Base-by-base conservation (phyloP, 2,329 filamentous ascomycete genomes). In the Fusarium ramigenum region DNA sequence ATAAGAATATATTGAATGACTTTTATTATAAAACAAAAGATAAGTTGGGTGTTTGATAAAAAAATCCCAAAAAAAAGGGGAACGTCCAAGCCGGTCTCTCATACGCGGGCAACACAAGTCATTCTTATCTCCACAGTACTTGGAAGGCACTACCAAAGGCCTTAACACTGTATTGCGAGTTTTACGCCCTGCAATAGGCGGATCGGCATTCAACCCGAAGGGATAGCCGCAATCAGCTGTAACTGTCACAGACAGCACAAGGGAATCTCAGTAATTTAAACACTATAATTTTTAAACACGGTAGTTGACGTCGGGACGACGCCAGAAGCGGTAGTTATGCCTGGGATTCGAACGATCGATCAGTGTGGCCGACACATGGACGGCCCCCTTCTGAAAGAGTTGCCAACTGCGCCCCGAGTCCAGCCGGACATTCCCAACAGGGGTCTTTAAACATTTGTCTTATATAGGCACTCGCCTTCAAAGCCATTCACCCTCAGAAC, bases 141-240 rank as follows among this genome's bases (percentile, higher is more conserved):
- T 68, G 23, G 19, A 57, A 63, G 69, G 64, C 69, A 70, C 69
- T 73, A 72, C 69, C 60, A 39, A 54, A 62, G n/a, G 66, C 59
- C 62, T 50, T 32, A 23, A 21, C n/a, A 49, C 46, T 52, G 14
- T 12, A 23, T 39, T 44, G 44, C 60, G 4, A 23, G 32, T 60
- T 49, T 63, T 15, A 30, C 23, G 53, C 60, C 60, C 28, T 21
- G 53, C 30, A 44, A 40, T 16, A 16, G 58, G 46, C 47, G 21
- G 9, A 28, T 36, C 50, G 36, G 34, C 36, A 14, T 18, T 42
- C 36, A 18, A 54, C 50, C 50, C 8, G 23, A 54, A 54, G 50
- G 36, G 36, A 54, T 3, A 15, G 19, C 36, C 34, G 21, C 7
- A 18, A 9, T 37, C 36, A 37, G 18, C 18, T 37, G 1, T 47